These are phyloP conservation scores for Xerocomellus dryophilus DNA, from an alignment of 768 basidiomycete genomes.

Conservation along the genomic window DNA sequence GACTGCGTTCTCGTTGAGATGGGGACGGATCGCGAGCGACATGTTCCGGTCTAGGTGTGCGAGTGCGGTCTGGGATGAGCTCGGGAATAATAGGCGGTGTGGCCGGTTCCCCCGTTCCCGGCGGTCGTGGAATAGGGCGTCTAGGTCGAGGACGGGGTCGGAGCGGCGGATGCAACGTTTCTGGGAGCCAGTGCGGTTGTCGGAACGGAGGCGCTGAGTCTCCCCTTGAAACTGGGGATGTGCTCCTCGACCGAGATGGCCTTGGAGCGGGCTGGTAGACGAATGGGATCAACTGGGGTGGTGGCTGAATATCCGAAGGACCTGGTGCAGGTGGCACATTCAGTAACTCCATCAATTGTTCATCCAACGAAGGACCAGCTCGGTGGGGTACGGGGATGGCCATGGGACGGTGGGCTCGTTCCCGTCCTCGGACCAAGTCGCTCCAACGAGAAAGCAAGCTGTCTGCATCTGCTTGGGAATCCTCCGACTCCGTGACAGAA, in stretches of 20 bases:
- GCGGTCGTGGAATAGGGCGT: slow-evolving; percentile 5
- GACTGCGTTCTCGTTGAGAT: slow-evolving; percentile 13
- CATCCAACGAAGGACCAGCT: slow-evolving; percentile 52
- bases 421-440: slow-evolving; percentile 23
- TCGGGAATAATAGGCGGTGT: slow-evolving; percentile 9
- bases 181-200: slow-evolving; percentile 22
- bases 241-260: slow-evolving; percentile 38
- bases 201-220: slow-evolving; percentile 29
- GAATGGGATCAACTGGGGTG: slow-evolving; percentile 55
- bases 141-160: slow-evolving; percentile 7
- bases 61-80: slow-evolving; percentile 1
- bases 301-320: slow-evolving; percentile 40
- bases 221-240: slow-evolving; percentile 35
- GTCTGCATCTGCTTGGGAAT: slow-evolving; percentile 25
- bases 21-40: slow-evolving; percentile 9
- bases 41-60: slow-evolving; percentile 7
- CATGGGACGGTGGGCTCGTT: slow-evolving; percentile 33
- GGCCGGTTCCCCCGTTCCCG: not conserved
- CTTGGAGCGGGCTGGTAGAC: slow-evolving; percentile 48
- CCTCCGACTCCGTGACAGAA: slow-evolving; percentile 33
- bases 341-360: slow-evolving; percentile 60
- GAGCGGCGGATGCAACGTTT: slow-evolving; percentile 10
- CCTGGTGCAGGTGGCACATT: slow-evolving; percentile 43
- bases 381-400: slow-evolving; percentile 43
- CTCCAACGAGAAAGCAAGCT: slow-evolving; percentile 29